Conservation (phyloP, 306 rosid species). For the Malus asiatica region DNA sequence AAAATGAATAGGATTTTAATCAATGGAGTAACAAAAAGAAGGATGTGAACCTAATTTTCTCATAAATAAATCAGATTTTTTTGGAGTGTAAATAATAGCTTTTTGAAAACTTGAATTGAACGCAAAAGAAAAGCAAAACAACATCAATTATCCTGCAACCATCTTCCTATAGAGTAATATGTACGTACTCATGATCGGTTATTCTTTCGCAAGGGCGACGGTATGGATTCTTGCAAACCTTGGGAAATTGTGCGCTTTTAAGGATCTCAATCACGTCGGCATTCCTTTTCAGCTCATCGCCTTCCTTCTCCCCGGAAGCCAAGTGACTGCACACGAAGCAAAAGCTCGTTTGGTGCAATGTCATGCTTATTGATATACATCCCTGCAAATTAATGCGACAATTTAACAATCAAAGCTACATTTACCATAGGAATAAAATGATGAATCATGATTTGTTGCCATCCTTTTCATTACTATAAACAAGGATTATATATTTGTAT, state of each 20-base stretch:
- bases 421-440: too few relatives aligned
- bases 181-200: conserved; percentile 68
- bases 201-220: conserved; percentile 64
- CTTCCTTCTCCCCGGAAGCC: conserved; percentile 99
- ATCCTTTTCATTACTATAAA: too few relatives aligned
- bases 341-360: conserved; percentile 83
- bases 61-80: too few relatives aligned
- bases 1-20: too few relatives aligned
- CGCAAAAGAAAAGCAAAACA: neutral
- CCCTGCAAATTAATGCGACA: conserved; percentile 44
- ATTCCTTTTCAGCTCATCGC: conserved; percentile 80
- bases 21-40: too few relatives aligned
- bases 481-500: neutral
- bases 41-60: too few relatives aligned
- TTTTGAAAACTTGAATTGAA: too few relatives aligned
- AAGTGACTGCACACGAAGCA: conserved; percentile 93
- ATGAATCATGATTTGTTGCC: too few relatives aligned
- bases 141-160: neutral
- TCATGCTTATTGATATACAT: conserved; percentile 88
- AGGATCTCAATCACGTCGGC: conserved; percentile 79
- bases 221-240: conserved; percentile 61
- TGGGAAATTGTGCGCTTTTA: conserved; percentile 59
- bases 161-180: neutral
- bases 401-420: neutral
- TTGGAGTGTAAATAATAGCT: too few relatives aligned